Evolutionary conservation across 1,284 basidiomycete species (phyloP).

Genomic region (Cystobasidium pallidum): DNA sequence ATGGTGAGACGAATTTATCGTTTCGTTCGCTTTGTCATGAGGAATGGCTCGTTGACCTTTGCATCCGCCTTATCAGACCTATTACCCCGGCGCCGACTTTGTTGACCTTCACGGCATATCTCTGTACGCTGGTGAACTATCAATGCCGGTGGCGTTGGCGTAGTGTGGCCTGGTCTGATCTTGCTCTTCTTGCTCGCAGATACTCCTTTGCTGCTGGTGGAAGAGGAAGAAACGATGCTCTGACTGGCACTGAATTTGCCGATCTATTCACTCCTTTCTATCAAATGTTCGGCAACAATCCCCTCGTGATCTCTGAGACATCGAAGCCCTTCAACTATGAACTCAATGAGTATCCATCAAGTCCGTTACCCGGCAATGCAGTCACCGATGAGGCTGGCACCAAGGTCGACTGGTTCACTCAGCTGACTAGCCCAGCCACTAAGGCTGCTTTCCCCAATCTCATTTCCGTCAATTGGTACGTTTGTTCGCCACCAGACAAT

Average conservation of each 20-base stretch:
- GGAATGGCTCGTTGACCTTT: not conserved
- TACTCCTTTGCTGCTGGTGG: slow-evolving; percentile 17
- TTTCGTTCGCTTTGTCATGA: not conserved
- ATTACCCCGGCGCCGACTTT: slow-evolving; percentile 14
- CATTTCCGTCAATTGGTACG: slow-evolving; percentile 21
- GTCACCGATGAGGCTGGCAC: not conserved
- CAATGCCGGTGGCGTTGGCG: too few relatives aligned
- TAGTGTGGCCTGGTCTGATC: not conserved
- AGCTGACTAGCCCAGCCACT: slow-evolving; percentile 3
- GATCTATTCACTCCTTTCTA: slow-evolving; percentile 21
- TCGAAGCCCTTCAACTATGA: slow-evolving; percentile 24
- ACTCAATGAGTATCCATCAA: slow-evolving; percentile 1
- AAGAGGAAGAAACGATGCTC: slow-evolving; percentile 18
- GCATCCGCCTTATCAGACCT: not conserved
- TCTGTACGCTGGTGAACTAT: not conserved
- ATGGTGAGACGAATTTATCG: not conserved
- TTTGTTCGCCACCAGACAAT: not conserved
- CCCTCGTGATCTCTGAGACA: slow-evolving; percentile 18
- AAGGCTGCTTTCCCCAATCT: slow-evolving; percentile 19
- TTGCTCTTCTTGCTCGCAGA: not conserved
- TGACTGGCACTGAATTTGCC: slow-evolving; percentile 11
- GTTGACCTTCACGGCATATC: slow-evolving; percentile 17
- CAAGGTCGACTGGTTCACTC: slow-evolving; percentile 23
- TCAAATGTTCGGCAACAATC: slow-evolving; percentile 13
- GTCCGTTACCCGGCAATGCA: slow-evolving; percentile 1